Evolutionary conservation across 2,329 filamentous ascomycete species (phyloP).

Genomic region (Microcyclosporella mali): DNA sequence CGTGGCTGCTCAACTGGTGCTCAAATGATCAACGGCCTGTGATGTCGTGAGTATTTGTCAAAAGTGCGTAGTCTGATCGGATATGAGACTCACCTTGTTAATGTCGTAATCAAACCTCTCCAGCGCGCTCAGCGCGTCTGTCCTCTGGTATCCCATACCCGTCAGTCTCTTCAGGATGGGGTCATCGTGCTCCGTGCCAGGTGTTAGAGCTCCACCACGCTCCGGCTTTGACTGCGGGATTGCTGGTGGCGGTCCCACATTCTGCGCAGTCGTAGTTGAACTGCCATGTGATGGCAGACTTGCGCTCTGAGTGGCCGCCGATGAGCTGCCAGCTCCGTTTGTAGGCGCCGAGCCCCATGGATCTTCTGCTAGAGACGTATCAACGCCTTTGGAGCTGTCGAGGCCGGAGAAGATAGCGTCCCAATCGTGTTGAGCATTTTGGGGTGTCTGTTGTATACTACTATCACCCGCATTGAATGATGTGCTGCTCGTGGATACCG

Average conservation of each 20-base stretch:
- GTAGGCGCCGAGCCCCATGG: constrained; percentile 23
- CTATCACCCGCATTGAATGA: constrained; percentile 12
- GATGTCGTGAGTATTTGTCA: background rate
- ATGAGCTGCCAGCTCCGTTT: constrained; percentile 7
- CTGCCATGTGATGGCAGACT: constrained; percentile 11
- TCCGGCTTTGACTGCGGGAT: constrained; percentile 9
- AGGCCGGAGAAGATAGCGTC: constrained; percentile 86
- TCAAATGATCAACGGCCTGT: constrained; percentile 21
- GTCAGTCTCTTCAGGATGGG: constrained; percentile 85
- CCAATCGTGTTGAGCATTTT: constrained; percentile 66
- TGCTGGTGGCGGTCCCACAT: constrained; percentile 2
- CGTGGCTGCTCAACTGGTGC: constrained; percentile 4
- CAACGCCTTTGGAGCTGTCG: constrained; percentile 44
- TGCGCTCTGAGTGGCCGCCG: constrained; percentile 13
- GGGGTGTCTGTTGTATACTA: constrained; percentile 34
- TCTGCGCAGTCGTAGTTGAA: constrained; percentile 9
- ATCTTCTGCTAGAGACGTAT: constrained; percentile 25
- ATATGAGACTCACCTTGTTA: constrained; percentile 67
- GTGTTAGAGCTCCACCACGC: constrained; percentile 61
- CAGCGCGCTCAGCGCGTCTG: constrained; percentile 68
- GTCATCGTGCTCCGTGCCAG: constrained; percentile 77
- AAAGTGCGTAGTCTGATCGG: background rate
- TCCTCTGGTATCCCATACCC: constrained; percentile 76
- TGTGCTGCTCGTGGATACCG: constrained; percentile 8
- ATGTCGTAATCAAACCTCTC: constrained; percentile 96